Evolutionary conservation across 1,284 basidiomycete species (phyloP).

Genomic region (Ceratobasidium theobromae): DNA sequence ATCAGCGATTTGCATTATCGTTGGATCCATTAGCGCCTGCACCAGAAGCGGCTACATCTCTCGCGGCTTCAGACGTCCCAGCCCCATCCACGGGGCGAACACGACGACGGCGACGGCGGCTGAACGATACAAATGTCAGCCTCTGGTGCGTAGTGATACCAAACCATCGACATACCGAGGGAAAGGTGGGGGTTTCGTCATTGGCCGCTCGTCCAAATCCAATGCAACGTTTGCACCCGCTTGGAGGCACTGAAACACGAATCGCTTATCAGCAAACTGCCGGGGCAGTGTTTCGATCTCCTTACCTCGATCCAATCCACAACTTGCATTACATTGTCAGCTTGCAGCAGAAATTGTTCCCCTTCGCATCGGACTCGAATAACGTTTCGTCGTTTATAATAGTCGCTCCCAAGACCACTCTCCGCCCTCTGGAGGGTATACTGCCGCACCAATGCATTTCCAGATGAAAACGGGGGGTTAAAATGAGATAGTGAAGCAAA

Average conservation of each 20-base stretch:
- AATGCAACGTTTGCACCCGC: constrained; percentile 90
- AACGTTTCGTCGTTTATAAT: constrained; percentile 90
- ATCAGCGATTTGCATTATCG: neutral
- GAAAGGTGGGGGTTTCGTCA: constrained; percentile 83
- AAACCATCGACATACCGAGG: constrained; percentile 58
- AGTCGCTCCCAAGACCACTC: constrained; percentile 92
- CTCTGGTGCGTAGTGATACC: neutral
- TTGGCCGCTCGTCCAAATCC: constrained; percentile 86
- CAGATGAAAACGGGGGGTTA: constrained; percentile 28
- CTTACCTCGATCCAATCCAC: constrained; percentile 95
- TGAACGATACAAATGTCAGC: neutral
- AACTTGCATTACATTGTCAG: constrained; percentile 79
- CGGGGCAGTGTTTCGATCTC: constrained; percentile 9
- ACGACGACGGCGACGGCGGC: constrained; percentile 16
- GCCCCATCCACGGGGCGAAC: neutral
- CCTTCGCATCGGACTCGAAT: constrained; percentile 92
- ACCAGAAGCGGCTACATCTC: neutral
- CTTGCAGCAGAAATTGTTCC: constrained; percentile 95
- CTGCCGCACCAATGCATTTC: constrained; percentile 48
- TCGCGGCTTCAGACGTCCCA: neutral
- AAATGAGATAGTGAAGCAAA: constrained; percentile 21
- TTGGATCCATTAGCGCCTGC: neutral
- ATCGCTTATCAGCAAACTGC: constrained; percentile 29
- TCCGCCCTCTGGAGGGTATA: constrained; percentile 92
- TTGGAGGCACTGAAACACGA: constrained; percentile 69